These are phyloP conservation scores for Yamadazyma laniorum DNA, from an alignment of 805 yeast genomes.

Conservation along the genomic window DNA sequence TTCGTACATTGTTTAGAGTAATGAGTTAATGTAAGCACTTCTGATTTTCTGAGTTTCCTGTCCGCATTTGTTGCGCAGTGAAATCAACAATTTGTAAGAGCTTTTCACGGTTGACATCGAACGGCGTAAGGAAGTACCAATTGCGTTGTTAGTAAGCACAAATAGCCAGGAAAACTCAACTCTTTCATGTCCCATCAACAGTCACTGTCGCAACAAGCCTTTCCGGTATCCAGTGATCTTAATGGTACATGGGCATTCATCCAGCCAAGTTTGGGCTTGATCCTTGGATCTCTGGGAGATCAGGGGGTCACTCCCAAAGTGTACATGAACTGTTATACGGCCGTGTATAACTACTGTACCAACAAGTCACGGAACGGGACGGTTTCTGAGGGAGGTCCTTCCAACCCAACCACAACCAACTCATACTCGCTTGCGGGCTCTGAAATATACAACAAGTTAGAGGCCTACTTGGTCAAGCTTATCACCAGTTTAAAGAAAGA, in stretches of 20 bases:
- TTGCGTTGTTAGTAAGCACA: too few relatives aligned
- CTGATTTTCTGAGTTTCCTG: too few relatives aligned
- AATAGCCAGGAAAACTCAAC: too few relatives aligned
- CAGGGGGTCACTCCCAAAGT: conserved; percentile 63
- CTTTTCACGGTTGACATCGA: too few relatives aligned
- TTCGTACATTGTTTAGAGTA: too few relatives aligned
- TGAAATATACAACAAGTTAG: conserved; percentile 76
- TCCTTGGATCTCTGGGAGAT: conserved; percentile 66
- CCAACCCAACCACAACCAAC: conserved; percentile 16
- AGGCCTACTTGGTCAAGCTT: conserved; percentile 62
- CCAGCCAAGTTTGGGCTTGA: conserved; percentile 71
- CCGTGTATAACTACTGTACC: conserved; percentile 90
- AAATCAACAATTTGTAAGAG: too few relatives aligned
- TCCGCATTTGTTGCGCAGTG: too few relatives aligned
- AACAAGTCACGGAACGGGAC: conserved; percentile 54
- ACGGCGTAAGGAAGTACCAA: too few relatives aligned
- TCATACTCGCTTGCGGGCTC: conserved; percentile 73
- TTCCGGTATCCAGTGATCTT: conserved; percentile 60
- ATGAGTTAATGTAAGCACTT: too few relatives aligned
- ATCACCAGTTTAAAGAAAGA: conserved; percentile 49
- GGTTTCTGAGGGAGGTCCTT: conserved; percentile 2
- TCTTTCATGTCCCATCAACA: too few relatives aligned
- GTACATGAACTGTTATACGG: conserved; percentile 90
- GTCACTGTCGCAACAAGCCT: too few relatives aligned
- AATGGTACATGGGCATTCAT: conserved; percentile 75